Evolutionary conservation across 2,329 filamentous ascomycete genomes (phyloP).

Genomic region (Mycogone perniciosa): DNA sequence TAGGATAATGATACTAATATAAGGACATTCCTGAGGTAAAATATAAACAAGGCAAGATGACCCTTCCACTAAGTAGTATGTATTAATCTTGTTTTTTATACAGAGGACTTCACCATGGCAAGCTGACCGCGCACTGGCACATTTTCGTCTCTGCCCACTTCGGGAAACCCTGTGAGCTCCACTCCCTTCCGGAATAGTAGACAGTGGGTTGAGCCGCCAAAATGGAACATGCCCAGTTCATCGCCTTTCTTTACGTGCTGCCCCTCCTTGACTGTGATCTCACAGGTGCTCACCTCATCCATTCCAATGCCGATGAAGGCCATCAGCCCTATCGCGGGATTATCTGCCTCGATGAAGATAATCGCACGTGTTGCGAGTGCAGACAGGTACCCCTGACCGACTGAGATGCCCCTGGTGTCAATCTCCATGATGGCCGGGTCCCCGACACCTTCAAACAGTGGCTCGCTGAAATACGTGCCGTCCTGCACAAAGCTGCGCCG

Average conservation of each 20-base stretch:
- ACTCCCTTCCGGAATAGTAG: constrained; percentile 58
- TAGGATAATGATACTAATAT: too few relatives aligned
- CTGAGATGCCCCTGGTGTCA: constrained; percentile 36
- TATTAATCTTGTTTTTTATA: too few relatives aligned
- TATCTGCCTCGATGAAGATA: constrained; percentile 65
- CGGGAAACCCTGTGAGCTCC: constrained; percentile 35
- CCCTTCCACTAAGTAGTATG: too few relatives aligned
- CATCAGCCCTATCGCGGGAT: constrained; percentile 60
- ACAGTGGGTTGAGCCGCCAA: constrained; percentile 66
- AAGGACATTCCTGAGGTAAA: too few relatives aligned
- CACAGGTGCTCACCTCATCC: constrained; percentile 69
- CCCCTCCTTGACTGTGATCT: constrained; percentile 61
- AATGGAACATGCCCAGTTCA: constrained; percentile 73
- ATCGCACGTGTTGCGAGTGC: constrained; percentile 62
- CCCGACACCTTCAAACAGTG: constrained; percentile 32
- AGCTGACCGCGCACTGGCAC: constrained; percentile 34
- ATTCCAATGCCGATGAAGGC: constrained; percentile 67
- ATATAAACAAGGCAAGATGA: too few relatives aligned
- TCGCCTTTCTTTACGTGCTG: constrained; percentile 63
- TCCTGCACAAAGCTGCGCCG: constrained; percentile 50
- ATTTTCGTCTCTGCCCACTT: constrained; percentile 30
- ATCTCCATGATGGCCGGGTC: constrained; percentile 28
- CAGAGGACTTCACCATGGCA: constrained; percentile 23
- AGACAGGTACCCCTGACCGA: constrained; percentile 60
- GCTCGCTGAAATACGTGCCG: constrained; percentile 64